phyloP scores from a whole-genome alignment of 148 eudicot genomes.

The Rhododendron griersonianum region DNA sequence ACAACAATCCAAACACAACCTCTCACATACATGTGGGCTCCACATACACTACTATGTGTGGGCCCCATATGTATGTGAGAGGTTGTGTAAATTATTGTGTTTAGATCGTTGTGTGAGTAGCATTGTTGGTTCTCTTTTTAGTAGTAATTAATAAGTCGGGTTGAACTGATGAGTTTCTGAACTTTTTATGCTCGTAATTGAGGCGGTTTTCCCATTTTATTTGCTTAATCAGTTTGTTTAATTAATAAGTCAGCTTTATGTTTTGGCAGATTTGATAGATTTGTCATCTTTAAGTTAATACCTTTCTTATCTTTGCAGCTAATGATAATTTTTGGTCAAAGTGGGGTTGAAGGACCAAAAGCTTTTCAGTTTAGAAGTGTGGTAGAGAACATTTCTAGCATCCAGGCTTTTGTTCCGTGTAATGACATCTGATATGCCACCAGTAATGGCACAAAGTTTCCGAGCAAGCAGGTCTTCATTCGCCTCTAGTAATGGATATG shows the following conservation, averaged over 20 bases:
- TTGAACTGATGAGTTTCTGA: not conserved
- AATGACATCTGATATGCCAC: constrained; percentile 58
- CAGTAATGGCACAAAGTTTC: constrained; percentile 61
- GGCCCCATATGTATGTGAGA: no score
- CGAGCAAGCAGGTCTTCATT: constrained; percentile 54
- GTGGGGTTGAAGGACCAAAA: constrained; percentile 5
- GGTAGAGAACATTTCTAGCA: not conserved
- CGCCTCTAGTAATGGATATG: constrained; percentile 64
- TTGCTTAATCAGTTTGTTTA: constrained; percentile 1
- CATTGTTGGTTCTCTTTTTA: not conserved
- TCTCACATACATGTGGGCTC: no score
- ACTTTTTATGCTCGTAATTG: not conserved
- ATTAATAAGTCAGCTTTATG: not conserved
- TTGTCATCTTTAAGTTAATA: not conserved
- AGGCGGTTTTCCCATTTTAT: not conserved
- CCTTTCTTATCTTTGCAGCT: constrained; percentile 2
- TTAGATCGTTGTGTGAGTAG: no score
- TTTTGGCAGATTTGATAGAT: not conserved
- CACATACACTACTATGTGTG: no score
- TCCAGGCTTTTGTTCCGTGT: constrained; percentile 7
- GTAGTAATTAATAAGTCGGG: not conserved
- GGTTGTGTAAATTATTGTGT: no score
- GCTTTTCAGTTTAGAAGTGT: not conserved
- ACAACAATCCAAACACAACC: no score
- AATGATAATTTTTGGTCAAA: not conserved